A percentile compares a stretch with the other conserved stretches of the same genome.
Conservation (phyloP, 495 filamentous ascomycete species). For the Lepraria neglecta region DNA sequence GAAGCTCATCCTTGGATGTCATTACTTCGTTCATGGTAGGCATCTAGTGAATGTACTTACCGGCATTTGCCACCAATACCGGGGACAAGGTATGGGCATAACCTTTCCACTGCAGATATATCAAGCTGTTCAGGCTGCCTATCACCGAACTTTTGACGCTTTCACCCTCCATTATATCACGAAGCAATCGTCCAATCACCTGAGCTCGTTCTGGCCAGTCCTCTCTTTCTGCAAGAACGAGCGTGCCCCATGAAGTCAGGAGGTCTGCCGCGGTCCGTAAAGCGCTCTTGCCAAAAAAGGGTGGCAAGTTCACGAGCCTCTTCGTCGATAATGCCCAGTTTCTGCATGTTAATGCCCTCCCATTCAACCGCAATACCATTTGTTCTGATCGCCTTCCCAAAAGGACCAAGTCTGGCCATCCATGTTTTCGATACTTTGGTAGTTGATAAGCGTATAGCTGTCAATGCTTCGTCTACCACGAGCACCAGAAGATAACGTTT, state of each 20-base stretch:
- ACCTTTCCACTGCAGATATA: constrained; percentile 9
- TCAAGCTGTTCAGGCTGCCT: constrained; percentile 6
- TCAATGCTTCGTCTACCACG: constrained; percentile 28
- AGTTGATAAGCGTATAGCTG: constrained; percentile 27
- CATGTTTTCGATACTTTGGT: constrained; percentile 23
- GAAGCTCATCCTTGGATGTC: constrained; percentile 14
- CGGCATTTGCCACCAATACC: constrained; percentile 15
- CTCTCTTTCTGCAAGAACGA: constrained; percentile 13
- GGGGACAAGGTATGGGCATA: not conserved
- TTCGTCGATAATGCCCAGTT: constrained; percentile 13
- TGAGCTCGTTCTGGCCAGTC: constrained; percentile 12
- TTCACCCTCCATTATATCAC: constrained; percentile 3
- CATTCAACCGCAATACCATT: constrained; percentile 29
- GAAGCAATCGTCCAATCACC: constrained; percentile 10
- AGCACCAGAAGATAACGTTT: constrained; percentile 23
- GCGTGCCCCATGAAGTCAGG: constrained; percentile 19
- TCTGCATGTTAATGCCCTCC: constrained; percentile 24
- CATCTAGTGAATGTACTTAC: constrained; percentile 9
- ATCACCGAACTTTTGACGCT: not conserved
- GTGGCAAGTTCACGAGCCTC: constrained; percentile 21
- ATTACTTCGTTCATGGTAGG: constrained; percentile 17
- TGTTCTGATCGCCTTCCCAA: constrained; percentile 27
- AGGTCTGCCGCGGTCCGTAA: constrained; percentile 18
- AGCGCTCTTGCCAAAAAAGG: constrained; percentile 26
- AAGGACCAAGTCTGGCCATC: constrained; percentile 28